Base-by-base conservation (phyloP, 352 stramenopile genomes). In the Globisporangium acanthophoron region DNA sequence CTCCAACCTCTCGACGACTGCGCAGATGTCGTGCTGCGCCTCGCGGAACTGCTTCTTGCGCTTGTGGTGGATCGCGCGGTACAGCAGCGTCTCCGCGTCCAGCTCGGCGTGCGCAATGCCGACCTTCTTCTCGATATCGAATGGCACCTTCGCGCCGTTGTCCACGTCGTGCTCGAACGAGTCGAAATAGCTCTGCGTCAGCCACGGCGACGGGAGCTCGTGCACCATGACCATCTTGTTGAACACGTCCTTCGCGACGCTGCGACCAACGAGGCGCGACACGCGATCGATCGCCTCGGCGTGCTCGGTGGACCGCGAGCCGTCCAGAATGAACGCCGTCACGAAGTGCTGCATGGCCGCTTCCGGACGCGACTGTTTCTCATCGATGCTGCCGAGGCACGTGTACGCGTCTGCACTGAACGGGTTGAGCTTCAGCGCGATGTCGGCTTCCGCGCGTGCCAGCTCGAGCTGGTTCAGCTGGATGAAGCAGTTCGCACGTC, bases 111-210 rank as follows among this genome's bases (percentile, higher is more conserved):
- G 47, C n/a, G 78, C 54, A 1, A 67, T 39, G 6, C 52, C 54
- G 20, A 74, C 52, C 40, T 69, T 74, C 63, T 90, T 90, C n/a
- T 69, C 72, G 39, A 92, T 80, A 37, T 89, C 78, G 31, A 77
- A 78, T 11, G 80, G 70, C 13, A 91, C 61, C 33, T 76, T 70
- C 8, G 76, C 69, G 21, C 70, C 69, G 51, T 83, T 73, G 59
- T 94, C 83, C 9, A 69, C 70, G 50, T 94, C 85, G 52, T 91
- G 80, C 62, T 88, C 80, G 39, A 94, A 92, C 35, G 80, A 80
- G 46, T 90, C 79, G 63, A 94, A 92, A 69, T 94, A 94, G 66
- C 85, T 94, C 9, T 88, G 59, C 37, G 92, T 81, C 29, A 94
- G 73, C 85, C 83, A 94, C 18, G 67, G 54, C 13, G 82, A 88